Percentiles rank a stretch among this genome's conserved stretches.
These are phyloP conservation scores for Malus sylvestris DNA, from an alignment of 306 rosid species.

Conservation along the genomic window DNA sequence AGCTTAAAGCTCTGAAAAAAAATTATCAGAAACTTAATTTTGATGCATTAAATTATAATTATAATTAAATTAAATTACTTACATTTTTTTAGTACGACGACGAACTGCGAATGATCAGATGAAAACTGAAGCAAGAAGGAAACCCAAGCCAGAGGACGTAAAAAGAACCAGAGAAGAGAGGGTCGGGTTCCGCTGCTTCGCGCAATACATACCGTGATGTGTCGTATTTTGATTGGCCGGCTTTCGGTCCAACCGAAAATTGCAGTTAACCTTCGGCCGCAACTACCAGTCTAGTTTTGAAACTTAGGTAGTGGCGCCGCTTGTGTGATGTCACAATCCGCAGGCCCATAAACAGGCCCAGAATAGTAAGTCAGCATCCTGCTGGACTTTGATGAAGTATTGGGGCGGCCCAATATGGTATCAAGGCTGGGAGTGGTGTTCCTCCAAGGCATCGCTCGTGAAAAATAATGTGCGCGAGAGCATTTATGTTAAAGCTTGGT, in stretches of 20 bases:
- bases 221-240: not conserved
- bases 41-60: not conserved
- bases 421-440: not conserved
- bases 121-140: slow-evolving; percentile 6
- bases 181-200: not conserved
- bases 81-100: not conserved
- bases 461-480: too few species aligned
- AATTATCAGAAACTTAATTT: not conserved
- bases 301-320: slow-evolving; percentile 1
- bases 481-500: too few species aligned
- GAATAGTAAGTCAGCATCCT: not conserved
- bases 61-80: not conserved
- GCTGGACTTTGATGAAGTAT: not conserved
- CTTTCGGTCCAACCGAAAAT: not conserved
- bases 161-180: not conserved
- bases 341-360: not conserved
- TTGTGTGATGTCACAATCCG: not conserved
- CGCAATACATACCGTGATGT: not conserved
- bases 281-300: slow-evolving; percentile 14
- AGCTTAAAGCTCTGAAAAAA: not conserved
- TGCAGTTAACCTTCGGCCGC: not conserved
- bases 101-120: not conserved
- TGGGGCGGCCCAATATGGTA: not conserved
- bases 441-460: too few species aligned
- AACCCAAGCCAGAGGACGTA: not conserved